These are phyloP conservation scores for Pisolithus orientalis DNA, from an alignment of 768 basidiomycete genomes.

Conservation along the genomic window DNA sequence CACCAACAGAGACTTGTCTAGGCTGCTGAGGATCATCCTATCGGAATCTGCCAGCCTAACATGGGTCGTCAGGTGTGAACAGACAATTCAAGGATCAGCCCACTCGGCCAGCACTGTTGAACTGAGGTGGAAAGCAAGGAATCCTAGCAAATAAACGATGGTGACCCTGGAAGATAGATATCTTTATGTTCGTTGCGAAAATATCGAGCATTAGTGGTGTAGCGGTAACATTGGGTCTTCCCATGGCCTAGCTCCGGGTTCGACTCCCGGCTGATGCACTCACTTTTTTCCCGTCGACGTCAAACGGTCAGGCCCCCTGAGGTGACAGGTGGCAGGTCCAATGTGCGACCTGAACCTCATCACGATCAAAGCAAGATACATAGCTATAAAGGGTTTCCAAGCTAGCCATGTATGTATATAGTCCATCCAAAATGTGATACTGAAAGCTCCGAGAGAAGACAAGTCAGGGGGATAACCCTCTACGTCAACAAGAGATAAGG, in stretches of 20 bases:
- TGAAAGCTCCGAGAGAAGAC: neutral
- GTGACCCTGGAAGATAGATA: neutral
- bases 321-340: too few species aligned
- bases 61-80: neutral
- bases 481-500: neutral
- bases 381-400: neutral
- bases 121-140: too few species aligned
- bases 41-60: neutral
- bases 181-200: neutral
- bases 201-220: conserved; percentile 46
- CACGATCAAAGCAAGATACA: neutral
- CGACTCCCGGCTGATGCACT: conserved; percentile 51
- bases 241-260: conserved; percentile 64
- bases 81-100: too few species aligned
- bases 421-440: neutral
- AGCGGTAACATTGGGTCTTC: conserved; percentile 87
- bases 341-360: neutral
- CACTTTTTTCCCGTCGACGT: neutral
- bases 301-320: neutral
- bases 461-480: too few species aligned
- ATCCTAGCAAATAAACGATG: too few species aligned
- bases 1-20: neutral
- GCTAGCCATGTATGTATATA: neutral
- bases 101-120: too few species aligned
- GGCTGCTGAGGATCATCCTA: neutral